Evolutionary conservation across 306 rosid species (phyloP), one percentile per base, ranked within the genome.

Genomic region (Ziziphus jujuba): DNA sequence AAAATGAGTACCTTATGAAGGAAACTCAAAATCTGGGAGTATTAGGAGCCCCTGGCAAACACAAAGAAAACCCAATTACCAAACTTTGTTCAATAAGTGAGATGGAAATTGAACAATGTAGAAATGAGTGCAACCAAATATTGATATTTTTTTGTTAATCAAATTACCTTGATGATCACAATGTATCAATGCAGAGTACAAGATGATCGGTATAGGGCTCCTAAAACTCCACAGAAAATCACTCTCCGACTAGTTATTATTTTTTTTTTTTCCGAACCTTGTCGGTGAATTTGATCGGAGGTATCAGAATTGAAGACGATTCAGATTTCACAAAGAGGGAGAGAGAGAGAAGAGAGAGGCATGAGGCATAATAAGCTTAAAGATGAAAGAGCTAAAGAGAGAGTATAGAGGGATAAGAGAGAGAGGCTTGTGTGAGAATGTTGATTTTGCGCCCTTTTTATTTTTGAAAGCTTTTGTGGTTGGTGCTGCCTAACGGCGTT

Each of bases 401-500:
- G n/a, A n/a, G n/a, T n/a, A n/a, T n/a, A n/a, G n/a, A n/a, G n/a
- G n/a, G n/a, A n/a, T n/a, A n/a, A n/a, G 58, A 69, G 60, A 74
- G 59, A 17, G n/a, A 57, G 65, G 82, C 82, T 87, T 88, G 81
- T 33, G 53, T 55, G 67, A 66, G 71, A 79, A 79, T 65, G 80
- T 40, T 76, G 64, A 11, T 60, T 70, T 59, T 79, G 77, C 59
- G 62, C 62, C 69, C 72, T 60, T 81, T 80, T 81, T 81, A 81
- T 77, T 67, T 84, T 75, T 22, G 63, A 72, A 69, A 75, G 63
- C 22, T 75, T 72, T 48, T 59, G 61, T 9, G 79, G 77, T 83
- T 74, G 84, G 88, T 81, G 87, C 84, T n/a, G n/a, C n/a, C 86
- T 61, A 73, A 85, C 81, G 77, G 63, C 78, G 85, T 85, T 75